phyloP scores from a whole-genome alignment of 768 basidiomycete genomes.

The Antrodiella citrinella region DNA sequence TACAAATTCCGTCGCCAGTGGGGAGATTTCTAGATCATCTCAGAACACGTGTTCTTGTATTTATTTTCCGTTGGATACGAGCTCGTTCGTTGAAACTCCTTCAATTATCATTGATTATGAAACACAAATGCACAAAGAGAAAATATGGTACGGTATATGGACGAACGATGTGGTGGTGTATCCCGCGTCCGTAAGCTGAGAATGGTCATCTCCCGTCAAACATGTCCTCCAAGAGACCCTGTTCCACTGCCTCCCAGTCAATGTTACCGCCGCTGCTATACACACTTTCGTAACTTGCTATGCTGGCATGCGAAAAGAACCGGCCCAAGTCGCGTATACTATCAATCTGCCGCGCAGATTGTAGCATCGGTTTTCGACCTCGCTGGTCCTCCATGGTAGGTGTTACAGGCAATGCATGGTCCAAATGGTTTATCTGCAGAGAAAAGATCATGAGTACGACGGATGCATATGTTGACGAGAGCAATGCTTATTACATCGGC shows the following conservation, averaged over 20 bases:
- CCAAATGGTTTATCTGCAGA: slow-evolving; percentile 9
- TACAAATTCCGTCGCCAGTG: slow-evolving; percentile 86
- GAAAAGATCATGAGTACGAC: slow-evolving; percentile 16
- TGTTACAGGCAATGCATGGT: slow-evolving; percentile 14
- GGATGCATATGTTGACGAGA: slow-evolving; percentile 13
- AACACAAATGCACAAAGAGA: not conserved
- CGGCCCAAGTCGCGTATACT: slow-evolving; percentile 80
- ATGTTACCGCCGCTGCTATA: slow-evolving; percentile 76
- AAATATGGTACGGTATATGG: not conserved
- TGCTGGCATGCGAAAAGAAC: slow-evolving; percentile 87
- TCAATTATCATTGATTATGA: too few relatives aligned
- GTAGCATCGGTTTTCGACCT: slow-evolving; percentile 71
- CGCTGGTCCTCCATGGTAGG: slow-evolving; percentile 19
- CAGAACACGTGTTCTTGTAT: too few relatives aligned
- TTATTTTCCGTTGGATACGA: too few relatives aligned
- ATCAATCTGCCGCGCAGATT: slow-evolving; percentile 61
- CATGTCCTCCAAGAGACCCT: slow-evolving; percentile 74
- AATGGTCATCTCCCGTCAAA: slow-evolving; percentile 73
- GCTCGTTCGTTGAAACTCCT: too few relatives aligned
- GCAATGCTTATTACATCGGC: slow-evolving; percentile 26
- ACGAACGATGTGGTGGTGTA: not conserved
- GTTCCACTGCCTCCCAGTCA: slow-evolving; percentile 88
- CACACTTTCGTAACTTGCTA: slow-evolving; percentile 83
- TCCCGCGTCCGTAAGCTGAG: not conserved
- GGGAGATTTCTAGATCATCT: slow-evolving; percentile 79